These are phyloP conservation scores for Ogataea allantospora DNA, from an alignment of 805 yeast species.

Conservation along the genomic window DNA sequence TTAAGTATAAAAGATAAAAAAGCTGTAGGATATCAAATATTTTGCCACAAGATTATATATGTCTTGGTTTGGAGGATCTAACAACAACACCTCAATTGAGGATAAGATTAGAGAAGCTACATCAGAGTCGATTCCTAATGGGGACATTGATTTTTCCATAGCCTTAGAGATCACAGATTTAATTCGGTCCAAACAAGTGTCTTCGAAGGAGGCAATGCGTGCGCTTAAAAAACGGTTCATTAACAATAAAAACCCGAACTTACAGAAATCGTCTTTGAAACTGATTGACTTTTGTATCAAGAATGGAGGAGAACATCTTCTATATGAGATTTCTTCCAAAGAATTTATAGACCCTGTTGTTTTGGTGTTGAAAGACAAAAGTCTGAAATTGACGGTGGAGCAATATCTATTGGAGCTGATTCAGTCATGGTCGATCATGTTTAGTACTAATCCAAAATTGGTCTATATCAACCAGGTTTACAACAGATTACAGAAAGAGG, in stretches of 20 bases:
- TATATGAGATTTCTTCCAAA: constrained; percentile 72
- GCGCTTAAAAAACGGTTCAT: constrained; percentile 73
- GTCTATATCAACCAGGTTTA: constrained; percentile 63
- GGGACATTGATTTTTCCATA: constrained; percentile 69
- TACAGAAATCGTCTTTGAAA: constrained; percentile 70
- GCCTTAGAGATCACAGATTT: constrained; percentile 86
- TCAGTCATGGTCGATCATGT: constrained; percentile 76
- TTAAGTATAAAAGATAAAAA: not conserved
- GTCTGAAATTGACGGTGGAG: constrained; percentile 51
- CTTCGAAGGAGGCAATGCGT: constrained; percentile 82
- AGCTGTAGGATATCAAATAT: constrained; percentile 1
- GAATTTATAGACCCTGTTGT: constrained; percentile 84
- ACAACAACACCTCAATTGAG: constrained; percentile 46
- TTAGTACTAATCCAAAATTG: constrained; percentile 63
- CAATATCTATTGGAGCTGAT: constrained; percentile 58
- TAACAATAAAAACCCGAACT: constrained; percentile 66
- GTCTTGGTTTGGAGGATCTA: constrained; percentile 51
- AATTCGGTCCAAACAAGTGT: constrained; percentile 76
- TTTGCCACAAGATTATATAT: constrained; percentile 20
- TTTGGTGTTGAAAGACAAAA: constrained; percentile 34
- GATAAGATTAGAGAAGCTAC: constrained; percentile 73
- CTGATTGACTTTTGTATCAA: constrained; percentile 84
- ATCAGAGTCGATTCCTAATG: constrained; percentile 86
- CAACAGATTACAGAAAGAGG: constrained; percentile 57
- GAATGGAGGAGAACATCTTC: constrained; percentile 87